phyloP scores from a whole-genome alignment of 768 basidiomycete species.

The Favolaschia claudopus region DNA sequence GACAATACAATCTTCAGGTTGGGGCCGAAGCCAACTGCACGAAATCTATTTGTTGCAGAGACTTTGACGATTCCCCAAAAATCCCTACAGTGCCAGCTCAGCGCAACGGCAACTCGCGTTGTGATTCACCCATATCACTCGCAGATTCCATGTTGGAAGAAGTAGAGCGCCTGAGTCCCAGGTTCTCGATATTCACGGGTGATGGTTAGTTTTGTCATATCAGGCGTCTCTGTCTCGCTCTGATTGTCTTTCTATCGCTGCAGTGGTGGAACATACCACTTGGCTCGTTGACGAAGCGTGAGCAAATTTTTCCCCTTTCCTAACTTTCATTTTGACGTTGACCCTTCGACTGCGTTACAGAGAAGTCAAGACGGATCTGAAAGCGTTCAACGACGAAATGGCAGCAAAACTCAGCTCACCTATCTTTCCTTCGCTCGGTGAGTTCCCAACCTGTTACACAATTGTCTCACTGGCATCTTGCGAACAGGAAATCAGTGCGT shows the following conservation, averaged over 20 bases:
- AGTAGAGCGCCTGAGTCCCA: conserved; percentile 31
- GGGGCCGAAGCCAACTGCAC: conserved; percentile 47
- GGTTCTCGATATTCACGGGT: conserved; percentile 49
- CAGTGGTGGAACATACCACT: conserved; percentile 30
- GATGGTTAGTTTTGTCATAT: conserved; percentile 34
- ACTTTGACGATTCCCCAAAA: conserved; percentile 33
- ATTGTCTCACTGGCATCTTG: conserved; percentile 4
- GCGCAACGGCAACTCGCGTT: conserved; percentile 39
- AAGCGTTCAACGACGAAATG: conserved; percentile 37
- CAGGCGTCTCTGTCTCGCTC: not conserved
- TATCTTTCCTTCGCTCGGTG: conserved; percentile 40
- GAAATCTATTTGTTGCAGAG: conserved; percentile 47
- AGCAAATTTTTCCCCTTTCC: conserved; percentile 10
- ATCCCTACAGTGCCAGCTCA: conserved; percentile 38
- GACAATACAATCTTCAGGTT: conserved; percentile 23
- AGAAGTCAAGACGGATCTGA: conserved; percentile 37
- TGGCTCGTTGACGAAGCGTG: conserved; percentile 41
- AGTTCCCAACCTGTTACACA: not conserved
- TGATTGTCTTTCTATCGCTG: no score
- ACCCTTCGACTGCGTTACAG: conserved; percentile 8
- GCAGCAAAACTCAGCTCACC: conserved; percentile 32
- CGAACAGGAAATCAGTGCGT: conserved; percentile 28
- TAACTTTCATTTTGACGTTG: not conserved
- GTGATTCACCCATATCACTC: conserved; percentile 44
- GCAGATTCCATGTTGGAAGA: conserved; percentile 47